phyloP scores from a whole-genome alignment of 371 early-diverging fungal genomes.

The Ordospora colligata region DNA sequence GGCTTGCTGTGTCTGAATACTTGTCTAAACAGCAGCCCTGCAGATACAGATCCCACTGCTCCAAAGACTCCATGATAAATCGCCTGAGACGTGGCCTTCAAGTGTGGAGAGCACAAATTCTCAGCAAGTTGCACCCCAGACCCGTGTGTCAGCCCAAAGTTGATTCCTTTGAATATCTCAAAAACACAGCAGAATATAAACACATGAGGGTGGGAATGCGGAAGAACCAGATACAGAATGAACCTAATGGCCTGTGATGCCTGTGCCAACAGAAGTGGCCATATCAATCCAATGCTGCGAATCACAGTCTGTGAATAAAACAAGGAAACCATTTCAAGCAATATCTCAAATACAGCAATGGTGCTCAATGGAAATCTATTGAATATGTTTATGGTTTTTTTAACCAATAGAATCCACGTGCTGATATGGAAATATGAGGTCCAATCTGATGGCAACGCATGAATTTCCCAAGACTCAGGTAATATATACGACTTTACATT shows the following conservation, averaged over 20 bases:
- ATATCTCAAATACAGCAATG: slow-evolving; percentile 57
- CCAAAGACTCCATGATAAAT: slow-evolving; percentile 60
- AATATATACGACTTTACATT: slow-evolving; percentile 50
- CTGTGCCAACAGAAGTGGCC: slow-evolving; percentile 61
- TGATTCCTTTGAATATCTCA: slow-evolving; percentile 61
- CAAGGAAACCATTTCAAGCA: slow-evolving; percentile 58
- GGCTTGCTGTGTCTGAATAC: slow-evolving; percentile 9
- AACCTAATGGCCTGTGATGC: slow-evolving; percentile 54
- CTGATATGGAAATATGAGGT: background rate
- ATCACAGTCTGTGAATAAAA: slow-evolving; percentile 49
- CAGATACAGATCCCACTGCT: slow-evolving; percentile 54
- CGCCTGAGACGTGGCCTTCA: slow-evolving; percentile 61
- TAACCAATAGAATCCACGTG: slow-evolving; percentile 5
- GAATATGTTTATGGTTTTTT: background rate
- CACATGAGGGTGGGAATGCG: slow-evolving; percentile 18
- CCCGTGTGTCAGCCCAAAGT: slow-evolving; percentile 61
- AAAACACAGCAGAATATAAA: slow-evolving; percentile 53
- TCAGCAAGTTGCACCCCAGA: slow-evolving; percentile 59
- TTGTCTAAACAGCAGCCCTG: slow-evolving; percentile 41
- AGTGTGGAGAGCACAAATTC: slow-evolving; percentile 55
- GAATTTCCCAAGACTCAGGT: slow-evolving; percentile 26
- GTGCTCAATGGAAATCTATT: slow-evolving; percentile 57
- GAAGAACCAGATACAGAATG: slow-evolving; percentile 46
- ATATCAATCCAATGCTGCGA: slow-evolving; percentile 55
- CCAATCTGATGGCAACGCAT: background rate